Base-by-base conservation (phyloP, 345 rosid species). In the Firmiana major region DNA sequence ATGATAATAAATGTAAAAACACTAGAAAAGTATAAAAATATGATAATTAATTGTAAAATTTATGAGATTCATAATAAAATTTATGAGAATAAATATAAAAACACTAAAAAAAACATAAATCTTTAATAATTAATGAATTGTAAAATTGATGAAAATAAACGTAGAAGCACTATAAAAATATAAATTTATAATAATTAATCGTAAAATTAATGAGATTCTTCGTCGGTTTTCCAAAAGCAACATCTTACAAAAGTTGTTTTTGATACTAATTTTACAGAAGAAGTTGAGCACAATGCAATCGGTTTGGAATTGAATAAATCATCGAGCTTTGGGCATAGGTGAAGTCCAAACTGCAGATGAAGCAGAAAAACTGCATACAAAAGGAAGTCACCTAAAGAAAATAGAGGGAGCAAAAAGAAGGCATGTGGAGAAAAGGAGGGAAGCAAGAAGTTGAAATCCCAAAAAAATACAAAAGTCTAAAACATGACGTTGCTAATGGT, bases 211-310 rank as follows among this genome's bases (percentile, higher is more conserved):
- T n/a, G n/a, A n/a, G n/a, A n/a, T n/a, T n/a, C n/a, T n/a, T n/a
- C n/a, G n/a, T n/a, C n/a, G 97, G 94, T 90, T 73, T 96, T 90
- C 92, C 83, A 93, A 86, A 96, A 93, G 88, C 99, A 96, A 82
- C 97, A 90, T 86, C 98, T 96, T 74, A 88, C 88, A 6, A 76
- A 84, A 79, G 93, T 93, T 64, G 87, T 93, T 75, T 87, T 92
- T 28, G 93, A 93, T 88, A 79, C 97, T 2, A 87, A 85, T 81
- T 92, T 91, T 79, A 58, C 76, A 34, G 85, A 88, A 89, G 88
- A 85, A 66, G 82, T 79, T 77, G 49, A 72, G 53, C 73, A 70
- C 28, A 0, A 46, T 16, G 66, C 58, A 21, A 71, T 4, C 7
- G 71, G 22, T 48, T 31, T n/a, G n/a, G n/a, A 31, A 0, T 28